Conservation (phyloP, 208 protist genomes). For the Trypanosoma caninum region DNA sequence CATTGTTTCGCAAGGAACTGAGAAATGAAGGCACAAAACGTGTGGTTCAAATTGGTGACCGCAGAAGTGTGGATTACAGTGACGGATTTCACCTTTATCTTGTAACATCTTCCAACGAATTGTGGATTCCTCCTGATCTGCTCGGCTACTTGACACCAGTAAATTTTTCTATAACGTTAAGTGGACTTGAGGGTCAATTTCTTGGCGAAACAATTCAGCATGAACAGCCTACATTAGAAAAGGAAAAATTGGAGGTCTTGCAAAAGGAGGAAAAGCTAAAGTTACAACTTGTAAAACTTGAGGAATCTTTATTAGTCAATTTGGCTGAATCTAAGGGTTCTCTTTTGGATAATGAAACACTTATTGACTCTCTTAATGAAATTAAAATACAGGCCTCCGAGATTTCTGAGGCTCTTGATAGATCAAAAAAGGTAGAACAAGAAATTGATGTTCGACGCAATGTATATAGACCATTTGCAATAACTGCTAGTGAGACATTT, state of each 20-base stretch:
- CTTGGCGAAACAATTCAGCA: constrained; percentile 95
- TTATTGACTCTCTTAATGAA: constrained; percentile 94
- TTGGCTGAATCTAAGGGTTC: constrained; percentile 93
- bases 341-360: constrained; percentile 94
- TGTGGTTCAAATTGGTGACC: constrained; percentile 96
- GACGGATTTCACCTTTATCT: constrained; percentile 97
- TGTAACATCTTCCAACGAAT: constrained; percentile 87
- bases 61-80: constrained; percentile 94
- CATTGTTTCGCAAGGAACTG: constrained; percentile 93
- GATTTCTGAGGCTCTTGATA: constrained; percentile 85
- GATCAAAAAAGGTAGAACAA: constrained; percentile 85
- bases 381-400: constrained; percentile 94
- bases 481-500: constrained; percentile 86
- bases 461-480: constrained; percentile 94
- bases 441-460: constrained; percentile 94
- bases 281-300: constrained; percentile 91
- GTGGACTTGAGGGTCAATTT: constrained; percentile 97
- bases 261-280: constrained; percentile 96
- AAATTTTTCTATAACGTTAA: constrained; percentile 97
- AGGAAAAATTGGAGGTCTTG: constrained; percentile 91
- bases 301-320: constrained; percentile 92
- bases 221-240: constrained; percentile 97
- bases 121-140: constrained; percentile 91
- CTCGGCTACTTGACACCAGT: constrained; percentile 90
- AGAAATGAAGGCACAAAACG: constrained; percentile 88